Evolutionary conservation across 129 eudicot genomes (phyloP), one percentile per base, ranked within the genome.

Genomic region (Helianthus annuus): DNA sequence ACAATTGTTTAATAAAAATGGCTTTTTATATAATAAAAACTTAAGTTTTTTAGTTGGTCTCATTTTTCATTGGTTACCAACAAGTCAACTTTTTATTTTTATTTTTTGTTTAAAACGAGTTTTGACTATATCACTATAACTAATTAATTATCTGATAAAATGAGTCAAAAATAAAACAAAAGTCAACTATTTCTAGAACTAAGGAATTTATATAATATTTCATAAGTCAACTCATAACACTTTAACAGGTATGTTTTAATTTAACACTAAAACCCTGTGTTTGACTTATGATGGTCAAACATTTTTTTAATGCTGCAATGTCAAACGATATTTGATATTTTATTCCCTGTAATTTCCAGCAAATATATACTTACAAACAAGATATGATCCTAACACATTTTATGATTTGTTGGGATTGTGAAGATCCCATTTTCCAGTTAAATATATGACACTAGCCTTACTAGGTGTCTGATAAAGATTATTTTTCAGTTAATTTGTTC

Each of bases 1-100:
- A 39, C 44, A 39, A 3, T 39, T 39, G 44, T 39, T 6, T 39
- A 2, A 39, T 5, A 39, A 39, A 40, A 32, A 32, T 3, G 36
- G 56, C 15, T 51, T 14, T 51, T n/a, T 4, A 51, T 51, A 5
- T 40, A n/a, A 16, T 36, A 62, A 62, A 62, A 62, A 62, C 5
- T 2, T 2, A 62, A 14, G 15, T 0, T 11, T 48, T 48, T 59
- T 48, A 13, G 49, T 48, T 15, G 12, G 15, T 29, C 17, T 59
- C 65, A 45, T 60, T n/a, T 68, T 51, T 68, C 49, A 69, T 52
- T 52, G 73, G 73, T 52, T 69, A 15, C 46, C 27, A 69, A 52
- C 63, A 15, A 34, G 15, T 34, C 56, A 49, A n/a, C 17, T 32
- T 32, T 32, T 2, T 32, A 32, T 32, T 32, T 32, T 32, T n/a